Evolutionary conservation across 83 land plant genomes (phyloP).

Genomic region (Diphasiastrum complanatum): DNA sequence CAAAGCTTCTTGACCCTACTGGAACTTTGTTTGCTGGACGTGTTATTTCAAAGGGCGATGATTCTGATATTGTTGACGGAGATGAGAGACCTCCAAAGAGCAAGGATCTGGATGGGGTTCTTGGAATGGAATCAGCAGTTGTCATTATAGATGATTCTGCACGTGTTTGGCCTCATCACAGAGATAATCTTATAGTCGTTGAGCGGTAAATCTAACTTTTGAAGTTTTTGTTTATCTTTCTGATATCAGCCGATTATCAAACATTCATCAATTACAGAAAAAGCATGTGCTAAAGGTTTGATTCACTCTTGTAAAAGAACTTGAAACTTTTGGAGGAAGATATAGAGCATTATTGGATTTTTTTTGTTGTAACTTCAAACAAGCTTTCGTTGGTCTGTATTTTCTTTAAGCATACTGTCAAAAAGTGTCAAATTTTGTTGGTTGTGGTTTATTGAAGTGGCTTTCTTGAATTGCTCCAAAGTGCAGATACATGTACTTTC

Average conservation of each 20-base stretch:
- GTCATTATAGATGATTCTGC: conserved; percentile 97
- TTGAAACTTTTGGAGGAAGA: too few relatives aligned
- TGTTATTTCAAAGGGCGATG: conserved; percentile 92
- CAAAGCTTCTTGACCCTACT: conserved; percentile 92
- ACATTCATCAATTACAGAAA: too few relatives aligned
- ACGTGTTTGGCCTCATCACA: conserved; percentile 97
- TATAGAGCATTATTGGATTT: too few relatives aligned
- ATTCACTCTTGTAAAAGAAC: too few relatives aligned
- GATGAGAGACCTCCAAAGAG: conserved; percentile 77
- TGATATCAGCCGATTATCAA: too few relatives aligned
- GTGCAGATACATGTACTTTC: conserved; percentile 93
- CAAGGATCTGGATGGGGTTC: conserved; percentile 96
- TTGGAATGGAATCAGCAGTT: conserved; percentile 96
- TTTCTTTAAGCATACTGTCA: too few relatives aligned
- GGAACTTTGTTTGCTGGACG: conserved; percentile 88
- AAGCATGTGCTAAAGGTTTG: too few relatives aligned
- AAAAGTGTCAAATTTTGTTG: too few relatives aligned
- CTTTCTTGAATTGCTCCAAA: too few relatives aligned
- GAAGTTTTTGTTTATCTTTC: background rate
- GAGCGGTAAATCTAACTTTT: conserved; percentile 54
- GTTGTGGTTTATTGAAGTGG: too few relatives aligned
- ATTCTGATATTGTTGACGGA: conserved; percentile 61
- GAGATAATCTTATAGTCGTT: conserved; percentile 81
- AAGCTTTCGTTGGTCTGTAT: too few relatives aligned
- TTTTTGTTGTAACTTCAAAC: too few relatives aligned